Evolutionary conservation across 768 basidiomycete species (phyloP), one percentile per base, ranked within the genome.

Genomic region (Grammothele lineata): DNA sequence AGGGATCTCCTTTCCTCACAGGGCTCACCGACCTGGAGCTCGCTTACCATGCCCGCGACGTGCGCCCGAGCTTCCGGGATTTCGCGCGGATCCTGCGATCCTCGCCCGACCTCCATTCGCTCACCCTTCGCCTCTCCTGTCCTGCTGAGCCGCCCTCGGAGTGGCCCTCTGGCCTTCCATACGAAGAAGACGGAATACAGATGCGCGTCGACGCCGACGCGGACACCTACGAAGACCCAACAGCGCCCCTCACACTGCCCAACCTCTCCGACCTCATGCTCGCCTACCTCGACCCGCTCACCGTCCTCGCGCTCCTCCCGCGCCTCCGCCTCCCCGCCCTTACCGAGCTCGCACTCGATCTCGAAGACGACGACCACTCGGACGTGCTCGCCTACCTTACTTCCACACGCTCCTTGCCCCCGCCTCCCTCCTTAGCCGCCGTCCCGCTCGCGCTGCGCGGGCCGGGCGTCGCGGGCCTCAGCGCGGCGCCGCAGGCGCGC

Each of bases 31-130:
- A 76, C 14, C 59, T 88, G 18, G 76, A 83, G 54, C 66, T 88
- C 34, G 75, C 79, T 0, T 86, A 75, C 64, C 85, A 85, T 55
- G 62, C 73, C 8, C 68, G 73, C 23, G 78, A 84, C 56, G 82
- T 81, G 12, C 77, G 84, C 11, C 87, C 85, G 2, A 70, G 74
- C 3, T 85, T 74, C 63, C 48, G 56, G 9, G 70, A 74, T 12
- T 82, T 88, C 53, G 57, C 63, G 22, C 58, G 71, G 24, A 78
- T 85, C 17, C 59, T 90, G 32, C 60, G 64, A 9, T 55, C 63
- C 19, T 82, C 81, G 3, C 77, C 85, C 3, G 64, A 75, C 32
- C 72, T 89, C 8, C 61, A 69, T 24, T 70, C 60, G 2, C 72
- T 90, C 45, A 70, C 69, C 3, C 67, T 89, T 8, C 70, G 68